Base-by-base conservation (phyloP, 2,329 filamentous ascomycete genomes). In the Pleochaeta shiraiana region DNA sequence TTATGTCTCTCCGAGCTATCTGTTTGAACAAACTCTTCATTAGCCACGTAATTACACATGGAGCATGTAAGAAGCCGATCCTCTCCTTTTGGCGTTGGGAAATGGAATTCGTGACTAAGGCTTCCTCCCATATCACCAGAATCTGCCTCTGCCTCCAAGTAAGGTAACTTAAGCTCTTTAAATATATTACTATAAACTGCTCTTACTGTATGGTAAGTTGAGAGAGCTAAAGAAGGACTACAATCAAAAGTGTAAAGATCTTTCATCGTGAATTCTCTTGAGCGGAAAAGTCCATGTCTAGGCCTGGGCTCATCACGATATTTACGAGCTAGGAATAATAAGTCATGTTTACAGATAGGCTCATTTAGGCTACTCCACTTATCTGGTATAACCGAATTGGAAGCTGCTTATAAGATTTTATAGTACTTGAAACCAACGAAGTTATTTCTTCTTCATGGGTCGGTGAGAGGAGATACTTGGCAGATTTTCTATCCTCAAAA, bases 401-500 rank as follows among this genome's bases (percentile, higher is more conserved):
- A 9, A 97, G 78, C 55, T 89, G 85, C 71, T 90, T 92, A 73
- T 95, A 92, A 0, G 91, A 95, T 50, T 84, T 83, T 0, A 91
- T 78, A 19, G 85, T 81, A 65, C 80, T 81, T 3, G 83, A 82
- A 1, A 96, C 88, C 1, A 98, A 77, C 0, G 80, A 77, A 0
- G 93, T 98, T 69, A 98, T 93, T 72, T 98, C 93, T 73, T 98
- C 93, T 72, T 98, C 93, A 67, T 98, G 93, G 0, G 93, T 98
- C 0, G 93, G 93, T 0, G 90, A 86, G 3, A 98, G 80, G 33
- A 98, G 79, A 67, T 88, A 88, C 3, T 81, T 79, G 0, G 81
- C 77, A 6, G 87, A 82, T 74, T 87, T 93, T 65, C 93, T 83
- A 74, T 97, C 93, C 55, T 80, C 76, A 59, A 97, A 82, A 50